Base-by-base conservation (phyloP, 2,329 filamentous ascomycete species). In the Colletotrichum navitas region DNA sequence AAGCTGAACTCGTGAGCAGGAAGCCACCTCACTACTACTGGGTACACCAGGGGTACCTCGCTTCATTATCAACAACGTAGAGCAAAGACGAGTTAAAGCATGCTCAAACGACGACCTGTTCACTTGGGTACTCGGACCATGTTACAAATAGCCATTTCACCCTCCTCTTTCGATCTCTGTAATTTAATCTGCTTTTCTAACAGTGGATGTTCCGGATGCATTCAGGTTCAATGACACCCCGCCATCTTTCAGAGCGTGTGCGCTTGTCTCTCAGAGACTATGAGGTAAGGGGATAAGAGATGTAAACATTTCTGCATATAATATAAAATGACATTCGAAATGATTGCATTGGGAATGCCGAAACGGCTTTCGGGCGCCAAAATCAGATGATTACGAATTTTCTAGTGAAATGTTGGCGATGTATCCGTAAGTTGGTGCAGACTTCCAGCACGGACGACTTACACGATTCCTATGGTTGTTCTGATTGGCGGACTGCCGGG, bases 401-500 rank as follows among this genome's bases (percentile, higher is more conserved):
- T 24, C 1, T 2, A 34, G 51, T 26, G 14, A 39, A 24, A 41
- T 41, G n/a, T 41, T 41, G 54, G n/a, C n/a, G 21, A 39, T 56
- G 34, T n/a, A 36, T 6, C 18, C 21, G 4, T 2, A 11, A 6
- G n/a, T 14, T 41, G 34, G 34, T 18, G 10, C 39, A 43, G 26
- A 24, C 39, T 45, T 29, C 26, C 24, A 18, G 56, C 56, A 62
- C 59, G n/a, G 34, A 39, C n/a, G 45, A 63, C 60, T 63, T 52
- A 52, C 45, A 63, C 29, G 21, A 16, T 24, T 29, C 41, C 12
- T 39, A 12, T 16, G 6, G 45, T 14, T 43, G 14, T 16, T 63
- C 49, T 63, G 49, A 63, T 63, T 63, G 61, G 61, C 8, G 49
- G 49, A 34, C 18, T 12, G 21, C 41, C 55, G 26, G 54, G 34